phyloP scores from a whole-genome alignment of 768 basidiomycete genomes.

The Crucibulum laeve region DNA sequence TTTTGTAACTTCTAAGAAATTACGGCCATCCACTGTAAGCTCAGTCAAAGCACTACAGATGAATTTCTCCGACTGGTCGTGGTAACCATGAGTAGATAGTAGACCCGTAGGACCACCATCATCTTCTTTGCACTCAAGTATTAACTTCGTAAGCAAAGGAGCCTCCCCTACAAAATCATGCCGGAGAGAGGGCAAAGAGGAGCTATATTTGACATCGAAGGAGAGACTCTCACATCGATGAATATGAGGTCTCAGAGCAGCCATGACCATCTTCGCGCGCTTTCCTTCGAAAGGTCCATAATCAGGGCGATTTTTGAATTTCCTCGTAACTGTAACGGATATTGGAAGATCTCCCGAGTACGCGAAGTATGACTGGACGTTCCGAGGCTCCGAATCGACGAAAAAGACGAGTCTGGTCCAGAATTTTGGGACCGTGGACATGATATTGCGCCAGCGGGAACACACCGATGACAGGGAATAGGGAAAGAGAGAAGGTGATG shows the following conservation, averaged over 20 bases:
- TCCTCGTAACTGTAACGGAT: conserved; percentile 7
- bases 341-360: conserved; percentile 6
- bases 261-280: conserved; percentile 3
- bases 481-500: conserved; percentile 6
- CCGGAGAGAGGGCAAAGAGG: conserved; percentile 10
- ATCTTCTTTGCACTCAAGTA: conserved; percentile 5
- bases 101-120: conserved; percentile 1
- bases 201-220: conserved; percentile 8
- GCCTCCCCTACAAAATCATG: conserved; percentile 6
- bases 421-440: conserved; percentile 7
- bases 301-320: conserved; percentile 2
- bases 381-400: conserved; percentile 1
- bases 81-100: neutral
- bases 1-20: conserved; percentile 9
- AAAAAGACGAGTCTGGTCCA: conserved; percentile 8
- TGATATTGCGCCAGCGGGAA: conserved; percentile 5
- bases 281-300: conserved; percentile 3
- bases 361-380: neutral
- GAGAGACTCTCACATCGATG: conserved; percentile 3
- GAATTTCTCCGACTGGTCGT: neutral
- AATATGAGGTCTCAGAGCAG: conserved; percentile 6
- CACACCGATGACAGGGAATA: conserved; percentile 5
- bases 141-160: conserved; percentile 7
- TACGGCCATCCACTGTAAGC: conserved; percentile 13
- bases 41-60: conserved; percentile 8